A percentile compares a stretch with the other conserved stretches of the same genome.
Conservation (phyloP, 257 asterid species). For the Eustoma russellianum region DNA sequence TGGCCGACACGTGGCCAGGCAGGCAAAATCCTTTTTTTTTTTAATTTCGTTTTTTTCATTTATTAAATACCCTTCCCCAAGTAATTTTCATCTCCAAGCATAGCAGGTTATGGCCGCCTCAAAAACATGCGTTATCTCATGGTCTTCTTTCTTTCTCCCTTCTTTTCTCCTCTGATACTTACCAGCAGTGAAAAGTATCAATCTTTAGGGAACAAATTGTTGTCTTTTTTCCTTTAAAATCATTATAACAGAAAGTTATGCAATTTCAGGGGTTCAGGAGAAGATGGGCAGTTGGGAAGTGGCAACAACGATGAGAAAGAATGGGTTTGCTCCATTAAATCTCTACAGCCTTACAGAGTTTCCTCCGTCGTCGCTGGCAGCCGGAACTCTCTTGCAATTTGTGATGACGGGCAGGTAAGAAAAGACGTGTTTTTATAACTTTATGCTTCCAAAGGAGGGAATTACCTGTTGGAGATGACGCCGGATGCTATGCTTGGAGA, state of each 20-base stretch:
- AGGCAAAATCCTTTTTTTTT: too few relatives aligned
- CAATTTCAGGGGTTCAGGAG: slow-evolving; percentile 89
- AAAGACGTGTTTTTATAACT: neutral
- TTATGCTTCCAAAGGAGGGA: neutral
- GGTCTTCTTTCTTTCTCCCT: slow-evolving; percentile 32
- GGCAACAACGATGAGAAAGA: slow-evolving; percentile 83
- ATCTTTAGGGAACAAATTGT: too few relatives aligned
- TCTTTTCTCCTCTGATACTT: neutral
- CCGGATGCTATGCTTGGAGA: too few relatives aligned
- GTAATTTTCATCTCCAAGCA: too few relatives aligned
- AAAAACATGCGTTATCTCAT: slow-evolving; percentile 63
- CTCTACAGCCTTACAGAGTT: slow-evolving; percentile 46
- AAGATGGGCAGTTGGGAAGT: slow-evolving; percentile 92
- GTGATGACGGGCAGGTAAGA: slow-evolving; percentile 82
- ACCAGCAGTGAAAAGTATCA: neutral
- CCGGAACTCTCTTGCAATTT: slow-evolving; percentile 92
- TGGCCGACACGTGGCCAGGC: too few relatives aligned
- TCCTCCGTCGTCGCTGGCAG: slow-evolving; percentile 86
- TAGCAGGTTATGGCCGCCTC: slow-evolving; percentile 43
- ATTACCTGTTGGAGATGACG: too few relatives aligned
- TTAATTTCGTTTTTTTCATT: too few relatives aligned
- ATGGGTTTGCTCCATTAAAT: slow-evolving; percentile 59
- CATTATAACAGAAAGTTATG: slow-evolving; percentile 4
- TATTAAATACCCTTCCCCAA: too few relatives aligned
- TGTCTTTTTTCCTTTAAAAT: neutral